These are phyloP conservation scores for Leucocoprinus sp. DNA, from an alignment of 768 basidiomycete species.

Conservation along the genomic window DNA sequence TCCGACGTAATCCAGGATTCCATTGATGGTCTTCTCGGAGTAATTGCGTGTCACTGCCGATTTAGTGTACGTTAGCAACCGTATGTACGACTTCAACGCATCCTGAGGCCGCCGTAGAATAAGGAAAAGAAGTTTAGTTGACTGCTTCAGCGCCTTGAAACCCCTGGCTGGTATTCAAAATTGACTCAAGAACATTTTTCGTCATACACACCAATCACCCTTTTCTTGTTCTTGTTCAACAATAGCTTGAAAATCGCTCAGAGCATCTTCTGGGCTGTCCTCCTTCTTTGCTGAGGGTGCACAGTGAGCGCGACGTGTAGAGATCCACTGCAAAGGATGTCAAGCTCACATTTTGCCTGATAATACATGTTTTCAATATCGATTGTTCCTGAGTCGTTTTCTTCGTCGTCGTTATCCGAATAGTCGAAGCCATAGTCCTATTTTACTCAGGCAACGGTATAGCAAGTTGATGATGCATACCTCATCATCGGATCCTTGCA, in stretches of 20 bases:
- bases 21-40: constrained; percentile 98
- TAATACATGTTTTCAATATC: constrained; percentile 99
- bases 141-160: constrained; percentile 97
- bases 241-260: constrained; percentile 84
- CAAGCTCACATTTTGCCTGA: constrained; percentile 79
- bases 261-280: constrained; percentile 84
- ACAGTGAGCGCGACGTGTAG: constrained; percentile 1
- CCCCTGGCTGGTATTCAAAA: constrained; percentile 50
- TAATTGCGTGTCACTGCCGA: constrained; percentile 92
- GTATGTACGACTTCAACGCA: constrained; percentile 78
- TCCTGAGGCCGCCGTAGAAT: constrained; percentile 70
- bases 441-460: constrained; percentile 7
- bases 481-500: constrained; percentile 85
- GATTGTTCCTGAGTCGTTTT: constrained; percentile 67
- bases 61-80: constrained; percentile 89
- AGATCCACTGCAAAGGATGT: not conserved
- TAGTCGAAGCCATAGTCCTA: constrained; percentile 97
- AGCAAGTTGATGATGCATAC: constrained; percentile 26
- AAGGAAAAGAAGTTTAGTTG: constrained; percentile 88
- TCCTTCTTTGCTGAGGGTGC: constrained; percentile 75
- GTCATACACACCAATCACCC: constrained; percentile 75
- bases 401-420: constrained; percentile 84
- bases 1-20: constrained; percentile 95
- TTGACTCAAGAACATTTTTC: not conserved
- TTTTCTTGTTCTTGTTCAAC: constrained; percentile 88